These are phyloP conservation scores for Emergomyces pasteurianus DNA, from an alignment of 2,329 filamentous ascomycete genomes.

Conservation along the genomic window DNA sequence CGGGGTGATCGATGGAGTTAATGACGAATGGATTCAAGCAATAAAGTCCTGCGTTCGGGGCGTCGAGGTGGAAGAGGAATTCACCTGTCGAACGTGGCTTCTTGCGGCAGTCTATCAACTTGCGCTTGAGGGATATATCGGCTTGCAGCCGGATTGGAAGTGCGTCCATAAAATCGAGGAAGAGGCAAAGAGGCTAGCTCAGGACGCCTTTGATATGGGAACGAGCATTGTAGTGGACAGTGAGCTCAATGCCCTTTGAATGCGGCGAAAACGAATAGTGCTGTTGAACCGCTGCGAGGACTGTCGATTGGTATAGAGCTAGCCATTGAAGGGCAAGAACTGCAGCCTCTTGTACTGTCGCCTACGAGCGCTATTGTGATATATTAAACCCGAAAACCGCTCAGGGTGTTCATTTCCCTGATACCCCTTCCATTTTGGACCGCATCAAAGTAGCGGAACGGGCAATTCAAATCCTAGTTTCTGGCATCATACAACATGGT, in stretches of 20 bases:
- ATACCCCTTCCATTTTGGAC: not conserved
- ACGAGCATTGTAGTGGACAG: not conserved
- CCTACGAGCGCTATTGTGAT: not conserved
- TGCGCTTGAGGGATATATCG: slow-evolving; percentile 9
- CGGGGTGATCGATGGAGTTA: slow-evolving; percentile 6
- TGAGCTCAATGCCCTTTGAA: not conserved
- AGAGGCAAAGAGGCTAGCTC: slow-evolving; percentile 7
- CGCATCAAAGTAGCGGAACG: not conserved
- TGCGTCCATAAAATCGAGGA: slow-evolving; percentile 8
- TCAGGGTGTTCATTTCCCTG: not conserved
- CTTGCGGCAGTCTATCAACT: slow-evolving; percentile 10
- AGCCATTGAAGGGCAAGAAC: not conserved
- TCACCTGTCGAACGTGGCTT: slow-evolving; percentile 10
- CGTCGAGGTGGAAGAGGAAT: slow-evolving; percentile 4
- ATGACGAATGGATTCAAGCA: slow-evolving; percentile 9
- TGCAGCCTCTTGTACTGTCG: not conserved
- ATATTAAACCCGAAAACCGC: not conserved
- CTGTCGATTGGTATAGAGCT: not conserved
- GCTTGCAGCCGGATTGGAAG: slow-evolving; percentile 7
- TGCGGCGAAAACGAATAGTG: not conserved
- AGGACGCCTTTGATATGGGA: not conserved
- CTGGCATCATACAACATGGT: not conserved
- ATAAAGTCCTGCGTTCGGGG: slow-evolving; percentile 7
- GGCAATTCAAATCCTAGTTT: not conserved
- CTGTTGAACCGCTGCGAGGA: not conserved